These are phyloP conservation scores for Aegilops longissima DNA, from an alignment of 176 grass and related monocot genomes.

Conservation along the genomic window DNA sequence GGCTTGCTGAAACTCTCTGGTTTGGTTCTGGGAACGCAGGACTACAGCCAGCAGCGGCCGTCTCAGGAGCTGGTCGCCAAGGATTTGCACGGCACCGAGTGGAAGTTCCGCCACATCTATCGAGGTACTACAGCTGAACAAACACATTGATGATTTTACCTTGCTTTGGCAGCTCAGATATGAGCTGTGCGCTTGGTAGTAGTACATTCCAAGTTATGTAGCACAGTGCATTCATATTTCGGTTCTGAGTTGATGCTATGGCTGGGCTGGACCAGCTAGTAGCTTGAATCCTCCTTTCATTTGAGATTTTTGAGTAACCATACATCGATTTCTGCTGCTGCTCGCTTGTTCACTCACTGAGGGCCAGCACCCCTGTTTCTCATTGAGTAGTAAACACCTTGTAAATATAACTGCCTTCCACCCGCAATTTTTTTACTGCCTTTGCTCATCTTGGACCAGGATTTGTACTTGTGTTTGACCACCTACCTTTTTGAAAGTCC, in stretches of 20 bases:
- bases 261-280: conserved; percentile 12
- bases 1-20: neutral
- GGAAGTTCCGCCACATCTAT: conserved; percentile 98
- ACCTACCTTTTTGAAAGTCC: neutral
- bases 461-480: neutral
- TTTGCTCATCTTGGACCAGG: neutral
- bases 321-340: neutral
- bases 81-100: conserved; percentile 91
- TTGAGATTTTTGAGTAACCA: neutral
- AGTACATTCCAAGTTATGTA: neutral
- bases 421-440: neutral
- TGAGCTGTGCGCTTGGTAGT: too few relatives aligned
- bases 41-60: conserved; percentile 92
- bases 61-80: conserved; percentile 95
- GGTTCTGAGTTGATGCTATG: neutral
- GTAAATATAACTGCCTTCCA: neutral
- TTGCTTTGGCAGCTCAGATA: neutral
- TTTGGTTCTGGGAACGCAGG: conserved; percentile 45
- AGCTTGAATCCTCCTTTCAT: neutral
- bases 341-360: neutral
- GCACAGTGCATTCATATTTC: neutral
- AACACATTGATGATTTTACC: neutral
- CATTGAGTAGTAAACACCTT: neutral
- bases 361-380: neutral
- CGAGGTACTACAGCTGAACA: conserved; percentile 54